Base-by-base conservation (phyloP, 75 land plant species). In the Pinus albicaulis region DNA sequence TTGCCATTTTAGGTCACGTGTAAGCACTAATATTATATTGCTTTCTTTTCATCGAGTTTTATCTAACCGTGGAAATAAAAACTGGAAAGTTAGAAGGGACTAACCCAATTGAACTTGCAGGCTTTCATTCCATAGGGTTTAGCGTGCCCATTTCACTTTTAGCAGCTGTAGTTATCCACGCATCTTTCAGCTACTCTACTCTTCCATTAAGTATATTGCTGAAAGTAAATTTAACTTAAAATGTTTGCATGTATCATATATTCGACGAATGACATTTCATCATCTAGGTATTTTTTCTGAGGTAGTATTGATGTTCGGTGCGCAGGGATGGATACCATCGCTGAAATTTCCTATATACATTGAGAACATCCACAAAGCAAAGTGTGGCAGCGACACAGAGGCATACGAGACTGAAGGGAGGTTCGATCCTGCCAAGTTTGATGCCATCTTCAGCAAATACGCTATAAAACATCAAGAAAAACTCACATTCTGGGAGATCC, bases 311-410 rank as follows among this genome's bases (percentile, higher is more conserved):
- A 19, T 57, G 2, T 65, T 13, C 1, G 12, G 36, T 31, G 36
- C 78, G 89, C 81, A 86, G 31, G 31, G 31, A 31, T 31, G 31
- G 31, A 31, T 31, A 31, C 31, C 31, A 0, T 31, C 31, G 2
- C 31, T 31, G 1, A 31, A 31, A 31, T 31, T 31, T 31, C 31
- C 31, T 31, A 31, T 31, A 31, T 31, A 31, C 31, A 1, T 31
- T 31, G 31, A 31, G 31, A 31, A 31, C 31, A 31, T 31, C 31
- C 31, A 31, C 31, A 75, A 13, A 23, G 86, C 61, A 48, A 90
- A 82, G 72, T 93, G 90, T 78, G 85, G 84, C 0, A 91, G 93
- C 57, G 91, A 88, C 75, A 55, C 89, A 20, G 93, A 86, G 15
- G 76, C 71, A 0, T 93, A 86, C 31, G 31, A 31, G 2, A 31